These are phyloP conservation scores for Aspergillus intermedius DNA, from an alignment of 2,329 filamentous ascomycete species.

Conservation along the genomic window DNA sequence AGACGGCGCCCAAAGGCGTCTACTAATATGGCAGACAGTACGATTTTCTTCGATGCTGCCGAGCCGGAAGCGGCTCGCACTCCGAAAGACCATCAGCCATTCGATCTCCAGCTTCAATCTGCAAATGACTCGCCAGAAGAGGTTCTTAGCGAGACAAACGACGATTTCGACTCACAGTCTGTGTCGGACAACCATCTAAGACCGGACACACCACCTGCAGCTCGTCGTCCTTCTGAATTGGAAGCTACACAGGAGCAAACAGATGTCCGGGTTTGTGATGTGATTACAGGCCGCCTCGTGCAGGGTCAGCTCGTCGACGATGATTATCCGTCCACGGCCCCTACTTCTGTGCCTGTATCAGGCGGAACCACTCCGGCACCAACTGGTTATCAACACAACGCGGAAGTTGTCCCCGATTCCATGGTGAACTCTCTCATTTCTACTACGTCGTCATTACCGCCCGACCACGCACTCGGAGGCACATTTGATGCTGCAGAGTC, in stretches of 20 bases:
- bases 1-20: conserved; percentile 49
- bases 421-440: conserved; percentile 82
- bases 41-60: conserved; percentile 63
- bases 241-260: conserved; percentile 55
- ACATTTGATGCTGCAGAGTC: conserved; percentile 79
- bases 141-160: conserved; percentile 8
- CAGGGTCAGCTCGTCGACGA: conserved; percentile 95
- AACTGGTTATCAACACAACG: conserved; percentile 35
- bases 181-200: conserved; percentile 24
- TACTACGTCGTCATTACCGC: conserved; percentile 65
- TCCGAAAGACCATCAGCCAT: conserved; percentile 21
- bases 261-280: conserved; percentile 76
- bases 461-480: conserved; percentile 69
- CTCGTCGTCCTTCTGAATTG: conserved; percentile 38
- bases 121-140: conserved; percentile 11
- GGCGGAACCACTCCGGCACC: conserved; percentile 46
- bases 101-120: conserved; percentile 21
- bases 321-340: conserved; percentile 72
- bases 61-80: conserved; percentile 35
- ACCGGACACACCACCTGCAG: conserved; percentile 31
- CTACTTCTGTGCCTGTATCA: conserved; percentile 48
- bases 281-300: conserved; percentile 83
- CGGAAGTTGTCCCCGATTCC: conserved; percentile 60
- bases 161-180: conserved; percentile 17
- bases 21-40: conserved; percentile 66